Evolutionary conservation across 2,329 filamentous ascomycete species (phyloP), one percentile per base, ranked within the genome.

Genomic region (Helicocarpus griseus): DNA sequence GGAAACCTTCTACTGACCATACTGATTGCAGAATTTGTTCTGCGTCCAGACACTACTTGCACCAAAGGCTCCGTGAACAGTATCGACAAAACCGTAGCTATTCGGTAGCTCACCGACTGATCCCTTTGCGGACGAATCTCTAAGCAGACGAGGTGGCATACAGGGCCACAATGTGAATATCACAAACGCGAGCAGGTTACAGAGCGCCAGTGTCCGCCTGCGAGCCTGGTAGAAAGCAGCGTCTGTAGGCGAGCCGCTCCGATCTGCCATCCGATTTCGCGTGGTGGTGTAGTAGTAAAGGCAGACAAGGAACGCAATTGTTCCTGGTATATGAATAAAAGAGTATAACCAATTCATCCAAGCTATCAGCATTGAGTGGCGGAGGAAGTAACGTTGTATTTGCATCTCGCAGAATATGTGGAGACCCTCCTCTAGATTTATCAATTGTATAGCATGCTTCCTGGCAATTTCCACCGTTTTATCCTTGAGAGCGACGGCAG

Each of bases 271-370:
- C 29, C 77, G 71, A 62, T 79, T 79, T 48, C 76, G 75, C 6
- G 80, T 82, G 22, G 81, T 86, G 44, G 83, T 87, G 63, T 84
- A 77, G 69, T 85, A 86, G 69, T 81, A 88, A 4, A 88, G 75
- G 62, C 80, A 77, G 35, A 81, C 74, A 22, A 81, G 72, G 61
- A 87, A 89, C 41, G 83, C 74, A 57, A 88, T 87, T 5, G 84
- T 87, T 13, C 83, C 85, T 0, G 85, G 85, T 53, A 88, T 88
- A 65, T 88, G 85, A 60, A 89, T 86, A 67, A 87, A 87, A 5
- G 83, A 87, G 68, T 88, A 88, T 26, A 79, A 76, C 61, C 83
- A 77, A 67, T 88, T 88, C 59, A 82, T 85, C 78, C 78, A 86
- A 57, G 74, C 78, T 72, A 89, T 77, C 39, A 84, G 60, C 26